phyloP scores from a whole-genome alignment of 2,329 filamentous ascomycete species.

The Aureobasidium sp. region DNA sequence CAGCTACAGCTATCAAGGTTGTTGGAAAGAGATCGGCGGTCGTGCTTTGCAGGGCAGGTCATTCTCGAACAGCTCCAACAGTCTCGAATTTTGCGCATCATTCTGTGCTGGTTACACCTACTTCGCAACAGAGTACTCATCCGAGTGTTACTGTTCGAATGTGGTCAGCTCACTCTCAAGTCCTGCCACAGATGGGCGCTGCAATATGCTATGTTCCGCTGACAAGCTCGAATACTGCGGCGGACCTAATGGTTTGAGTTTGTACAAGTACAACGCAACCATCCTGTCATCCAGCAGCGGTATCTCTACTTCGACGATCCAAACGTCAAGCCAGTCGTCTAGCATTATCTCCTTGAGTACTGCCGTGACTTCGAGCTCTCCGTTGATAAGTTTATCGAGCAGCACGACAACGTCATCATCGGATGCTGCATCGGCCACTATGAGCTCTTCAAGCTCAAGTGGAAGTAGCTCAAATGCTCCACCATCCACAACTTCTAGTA shows the following conservation, averaged over 20 bases:
- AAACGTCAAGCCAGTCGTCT: background rate
- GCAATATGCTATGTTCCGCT: slow-evolving; percentile 25
- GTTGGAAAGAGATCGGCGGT: slow-evolving; percentile 23
- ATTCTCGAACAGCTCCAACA: slow-evolving; percentile 19
- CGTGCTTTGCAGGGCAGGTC: slow-evolving; percentile 21
- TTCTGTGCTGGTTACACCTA: slow-evolving; percentile 28
- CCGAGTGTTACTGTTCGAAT: slow-evolving; percentile 31
- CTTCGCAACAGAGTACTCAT: slow-evolving; percentile 34
- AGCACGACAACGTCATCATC: background rate
- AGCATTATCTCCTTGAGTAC: background rate
- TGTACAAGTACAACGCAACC: slow-evolving; percentile 20
- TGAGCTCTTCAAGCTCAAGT: background rate
- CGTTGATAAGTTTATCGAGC: background rate
- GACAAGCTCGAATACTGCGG: slow-evolving; percentile 28
- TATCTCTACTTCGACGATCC: background rate
- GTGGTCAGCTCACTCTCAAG: slow-evolving; percentile 17
- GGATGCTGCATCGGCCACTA: background rate
- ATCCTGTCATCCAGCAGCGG: background rate
- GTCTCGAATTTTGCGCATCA: slow-evolving; percentile 21
- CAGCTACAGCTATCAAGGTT: slow-evolving; percentile 22
- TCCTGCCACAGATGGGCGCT: slow-evolving; percentile 19
- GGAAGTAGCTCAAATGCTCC: background rate
- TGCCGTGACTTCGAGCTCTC: background rate
- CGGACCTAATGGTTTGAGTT: slow-evolving; percentile 24
- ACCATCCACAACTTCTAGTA: background rate